Base-by-base conservation (phyloP, 257 asterid genomes). In the Jaltomata sinuosa region DNA sequence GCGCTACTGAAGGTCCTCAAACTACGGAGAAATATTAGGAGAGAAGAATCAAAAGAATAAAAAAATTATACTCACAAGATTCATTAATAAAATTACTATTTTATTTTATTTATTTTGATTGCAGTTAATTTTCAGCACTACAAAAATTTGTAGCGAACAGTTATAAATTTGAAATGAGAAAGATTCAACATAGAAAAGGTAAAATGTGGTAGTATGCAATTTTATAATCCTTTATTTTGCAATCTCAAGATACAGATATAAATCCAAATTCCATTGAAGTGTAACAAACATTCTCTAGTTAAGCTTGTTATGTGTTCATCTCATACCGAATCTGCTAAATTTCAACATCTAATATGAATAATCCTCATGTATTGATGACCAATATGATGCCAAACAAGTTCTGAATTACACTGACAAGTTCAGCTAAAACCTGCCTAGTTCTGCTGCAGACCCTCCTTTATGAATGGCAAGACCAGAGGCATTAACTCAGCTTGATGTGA, bases 401-500 rank as follows among this genome's bases (percentile, higher is more conserved):
- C 3, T 27, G 11, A 27, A 49, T 49, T 47, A 49, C 81, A 16
- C 36, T 14, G 29, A 16, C 38, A 45, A 45, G 3, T 25, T 22
- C 59, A 31, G 45, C 15, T 8, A 74, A 79, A 40, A 18, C 82
- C 79, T 85, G 85, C 55, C 61, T 62, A 27, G 50, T n/a, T 84
- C 79, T 85, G 86, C 50, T 87, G 88, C 61, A 89, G 27, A 83
- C 91, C 87, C 84, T 89, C 94, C 89, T 87, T 92, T 19, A 94
- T 79, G 85, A 92, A 92, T 83, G 89, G 87, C 86, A 91, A 61
- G 54, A 92, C 87, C 8, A 84, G 84, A 47, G 92, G 79, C 16
- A 76, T 72, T 50, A 95, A 72, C 81, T 93, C 93, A 82, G 84
- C 89, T 84, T 89, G 95, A 84, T 93, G 97, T 27, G 89, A 83